These are phyloP conservation scores for Termitomyces sp. DNA, from an alignment of 768 basidiomycete genomes.

Conservation along the genomic window DNA sequence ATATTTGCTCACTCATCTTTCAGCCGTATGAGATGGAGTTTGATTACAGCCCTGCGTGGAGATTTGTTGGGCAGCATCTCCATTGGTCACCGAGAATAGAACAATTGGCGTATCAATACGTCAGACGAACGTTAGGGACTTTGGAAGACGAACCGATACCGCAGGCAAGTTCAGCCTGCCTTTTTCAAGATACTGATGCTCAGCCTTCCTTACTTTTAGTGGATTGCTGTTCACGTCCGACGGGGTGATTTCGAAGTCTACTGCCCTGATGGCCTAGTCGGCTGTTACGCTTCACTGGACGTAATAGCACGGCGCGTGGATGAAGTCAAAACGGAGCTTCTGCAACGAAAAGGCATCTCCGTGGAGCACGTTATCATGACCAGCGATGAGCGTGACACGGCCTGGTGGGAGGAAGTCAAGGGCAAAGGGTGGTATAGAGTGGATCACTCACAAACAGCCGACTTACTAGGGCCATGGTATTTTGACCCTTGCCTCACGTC, in stretches of 20 bases:
- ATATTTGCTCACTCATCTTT: constrained; percentile 2
- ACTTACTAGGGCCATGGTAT: constrained; percentile 46
- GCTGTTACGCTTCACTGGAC: constrained; percentile 51
- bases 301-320: constrained; percentile 50
- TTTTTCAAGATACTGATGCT: not conserved
- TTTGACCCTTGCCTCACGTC: not conserved
- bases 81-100: constrained; percentile 41
- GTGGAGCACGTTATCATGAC: constrained; percentile 58
- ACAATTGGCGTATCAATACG: constrained; percentile 37
- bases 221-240: constrained; percentile 53
- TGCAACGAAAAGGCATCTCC: constrained; percentile 35
- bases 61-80: constrained; percentile 47
- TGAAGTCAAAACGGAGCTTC: constrained; percentile 47
- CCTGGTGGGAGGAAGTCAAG: constrained; percentile 54
- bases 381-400: constrained; percentile 51
- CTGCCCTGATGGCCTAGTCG: constrained; percentile 37
- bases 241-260: constrained; percentile 46
- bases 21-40: constrained; percentile 51
- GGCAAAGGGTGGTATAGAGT: constrained; percentile 46
- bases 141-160: constrained; percentile 35
- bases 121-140: constrained; percentile 38
- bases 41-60: constrained; percentile 57
- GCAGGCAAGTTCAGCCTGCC: constrained; percentile 28
- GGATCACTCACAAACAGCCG: constrained; percentile 44
- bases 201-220: constrained; percentile 26